These are phyloP conservation scores for Paulownia fortunei DNA, from an alignment of 257 asterid species.

Conservation along the genomic window DNA sequence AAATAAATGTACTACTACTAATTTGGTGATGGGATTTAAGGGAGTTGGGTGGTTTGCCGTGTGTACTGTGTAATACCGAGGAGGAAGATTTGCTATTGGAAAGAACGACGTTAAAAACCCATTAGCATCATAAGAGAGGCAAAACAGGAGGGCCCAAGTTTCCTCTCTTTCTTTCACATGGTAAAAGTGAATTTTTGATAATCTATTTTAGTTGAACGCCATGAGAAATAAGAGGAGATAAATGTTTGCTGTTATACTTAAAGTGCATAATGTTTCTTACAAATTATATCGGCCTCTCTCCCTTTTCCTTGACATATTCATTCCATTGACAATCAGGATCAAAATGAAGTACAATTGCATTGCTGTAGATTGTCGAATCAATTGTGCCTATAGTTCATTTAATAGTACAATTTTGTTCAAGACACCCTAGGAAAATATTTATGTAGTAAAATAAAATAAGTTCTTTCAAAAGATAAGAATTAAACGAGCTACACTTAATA, in stretches of 20 bases:
- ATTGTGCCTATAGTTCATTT: background rate
- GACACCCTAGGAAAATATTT: background rate
- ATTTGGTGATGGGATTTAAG: no score
- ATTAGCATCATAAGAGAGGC: background rate
- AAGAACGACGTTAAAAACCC: background rate
- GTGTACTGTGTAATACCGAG: background rate
- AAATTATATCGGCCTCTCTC: no score
- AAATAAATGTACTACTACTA: background rate
- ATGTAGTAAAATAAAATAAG: background rate
- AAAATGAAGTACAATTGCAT: background rate
- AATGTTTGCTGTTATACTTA: no score
- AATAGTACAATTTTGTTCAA: background rate
- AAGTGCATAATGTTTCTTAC: no score
- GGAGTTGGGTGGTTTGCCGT: no score
- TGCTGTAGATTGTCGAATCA: background rate
- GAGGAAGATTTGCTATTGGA: background rate
- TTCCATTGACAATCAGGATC: background rate
- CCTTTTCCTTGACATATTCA: background rate
- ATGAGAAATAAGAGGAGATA: no score
- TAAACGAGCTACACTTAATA: background rate
- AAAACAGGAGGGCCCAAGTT: background rate
- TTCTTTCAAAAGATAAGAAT: background rate
- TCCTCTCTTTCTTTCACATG: background rate
- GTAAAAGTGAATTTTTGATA: no score
- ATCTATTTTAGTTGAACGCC: no score